These are phyloP conservation scores for Eucalyptus polybractea DNA, from an alignment of 345 rosid species.

Conservation along the genomic window DNA sequence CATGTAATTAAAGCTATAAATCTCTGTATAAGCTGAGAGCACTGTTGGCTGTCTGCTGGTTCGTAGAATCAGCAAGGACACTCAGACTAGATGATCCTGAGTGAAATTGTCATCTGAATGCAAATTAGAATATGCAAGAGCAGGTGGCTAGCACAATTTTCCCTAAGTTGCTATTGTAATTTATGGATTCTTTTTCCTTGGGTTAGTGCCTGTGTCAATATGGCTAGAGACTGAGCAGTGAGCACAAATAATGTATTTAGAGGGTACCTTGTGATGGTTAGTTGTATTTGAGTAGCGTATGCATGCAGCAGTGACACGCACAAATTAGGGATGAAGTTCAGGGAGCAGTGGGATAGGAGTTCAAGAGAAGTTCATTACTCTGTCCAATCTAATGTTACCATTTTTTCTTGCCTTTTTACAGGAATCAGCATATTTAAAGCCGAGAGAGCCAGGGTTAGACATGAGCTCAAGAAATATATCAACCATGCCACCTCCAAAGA, in stretches of 20 bases:
- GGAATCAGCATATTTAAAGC: slow-evolving; percentile 20
- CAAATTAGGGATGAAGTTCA: neutral
- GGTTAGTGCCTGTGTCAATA: neutral
- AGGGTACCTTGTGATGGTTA: neutral
- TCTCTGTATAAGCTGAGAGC: neutral
- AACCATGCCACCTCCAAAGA: slow-evolving; percentile 40
- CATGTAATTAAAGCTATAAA: neutral
- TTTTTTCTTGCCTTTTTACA: slow-evolving; percentile 13
- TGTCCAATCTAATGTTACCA: neutral
- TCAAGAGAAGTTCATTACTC: neutral
- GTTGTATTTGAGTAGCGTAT: neutral
- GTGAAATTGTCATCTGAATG: neutral
- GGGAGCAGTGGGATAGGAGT: neutral
- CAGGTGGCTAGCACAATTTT: neutral
- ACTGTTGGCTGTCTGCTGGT: neutral
- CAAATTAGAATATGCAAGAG: neutral
- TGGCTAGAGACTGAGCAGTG: neutral
- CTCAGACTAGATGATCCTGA: neutral
- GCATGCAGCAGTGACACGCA: neutral
- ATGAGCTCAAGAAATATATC: slow-evolving; percentile 13
- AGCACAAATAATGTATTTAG: neutral
- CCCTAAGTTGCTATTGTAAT: neutral
- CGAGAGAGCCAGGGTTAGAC: slow-evolving; percentile 9
- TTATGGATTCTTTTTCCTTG: neutral
- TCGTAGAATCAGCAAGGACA: neutral